phyloP scores from a whole-genome alignment of 2,329 filamentous ascomycete genomes.

The Fonsecaea pedrosoi region DNA sequence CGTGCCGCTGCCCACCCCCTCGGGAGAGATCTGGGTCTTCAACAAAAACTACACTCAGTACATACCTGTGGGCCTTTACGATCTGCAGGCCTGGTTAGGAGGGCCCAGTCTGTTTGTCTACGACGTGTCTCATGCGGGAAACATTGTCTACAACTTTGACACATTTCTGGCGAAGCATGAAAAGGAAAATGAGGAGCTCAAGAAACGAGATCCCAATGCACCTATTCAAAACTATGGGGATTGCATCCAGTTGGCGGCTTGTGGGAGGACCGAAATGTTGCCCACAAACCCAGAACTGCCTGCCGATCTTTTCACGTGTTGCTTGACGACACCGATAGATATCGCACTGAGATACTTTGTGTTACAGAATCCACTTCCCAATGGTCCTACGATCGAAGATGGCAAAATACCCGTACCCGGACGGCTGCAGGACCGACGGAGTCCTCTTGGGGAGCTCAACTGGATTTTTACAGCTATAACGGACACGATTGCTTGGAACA shows the following conservation, averaged over 20 bases:
- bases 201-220: constrained; percentile 75
- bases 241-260: constrained; percentile 91
- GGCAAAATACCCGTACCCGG: constrained; percentile 84
- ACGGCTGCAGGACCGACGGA: constrained; percentile 87
- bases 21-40: constrained; percentile 98
- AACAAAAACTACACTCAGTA: constrained; percentile 99
- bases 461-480: constrained; percentile 99
- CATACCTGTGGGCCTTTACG: constrained; percentile 93
- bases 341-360: constrained; percentile 98
- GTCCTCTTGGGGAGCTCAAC: constrained; percentile 92
- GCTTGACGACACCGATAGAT: constrained; percentile 94
- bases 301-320: constrained; percentile 94
- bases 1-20: constrained; percentile 91
- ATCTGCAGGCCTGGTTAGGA: constrained; percentile 93
- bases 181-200: constrained; percentile 79
- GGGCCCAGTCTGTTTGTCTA: constrained; percentile 96
- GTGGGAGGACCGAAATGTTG: constrained; percentile 85
- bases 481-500: constrained; percentile 98
- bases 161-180: constrained; percentile 95
- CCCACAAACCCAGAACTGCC: constrained; percentile 93
- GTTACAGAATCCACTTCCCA: constrained; percentile 80
- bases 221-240: constrained; percentile 72
- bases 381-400: constrained; percentile 75
- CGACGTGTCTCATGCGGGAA: constrained; percentile 95
- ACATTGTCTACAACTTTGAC: constrained; percentile 94